Conservation (phyloP, 495 filamentous ascomycete species). For the Penicillium fimorum region DNA sequence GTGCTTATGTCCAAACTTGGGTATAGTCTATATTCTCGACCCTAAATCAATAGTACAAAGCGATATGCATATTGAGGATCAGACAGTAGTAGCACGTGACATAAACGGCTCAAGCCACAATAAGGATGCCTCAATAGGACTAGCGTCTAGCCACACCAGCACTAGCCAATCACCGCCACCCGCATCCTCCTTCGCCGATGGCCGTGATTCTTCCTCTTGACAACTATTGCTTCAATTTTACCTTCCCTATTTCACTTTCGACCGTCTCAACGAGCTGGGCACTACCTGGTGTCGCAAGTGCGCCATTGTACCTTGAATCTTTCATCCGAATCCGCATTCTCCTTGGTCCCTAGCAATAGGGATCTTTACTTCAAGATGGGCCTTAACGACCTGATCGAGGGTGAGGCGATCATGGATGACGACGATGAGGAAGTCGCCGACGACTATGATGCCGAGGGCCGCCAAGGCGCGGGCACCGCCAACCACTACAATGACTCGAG, state of each 20-base stretch:
- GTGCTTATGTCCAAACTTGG: neutral
- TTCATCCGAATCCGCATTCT: conserved; percentile 6
- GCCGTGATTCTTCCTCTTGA: conserved; percentile 15
- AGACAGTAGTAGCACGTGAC: conserved; percentile 1
- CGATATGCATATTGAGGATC: conserved; percentile 12
- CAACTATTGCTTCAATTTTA: conserved; percentile 17
- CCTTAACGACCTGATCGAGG: conserved; percentile 75
- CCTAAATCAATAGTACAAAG: neutral
- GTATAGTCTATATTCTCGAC: neutral
- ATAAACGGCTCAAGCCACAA: conserved; percentile 15
- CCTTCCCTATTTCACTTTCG: conserved; percentile 6
- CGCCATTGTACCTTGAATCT: conserved; percentile 7
- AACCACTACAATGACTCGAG: conserved; percentile 74
- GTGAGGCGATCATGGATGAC: conserved; percentile 79
- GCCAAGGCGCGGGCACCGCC: conserved; percentile 41
- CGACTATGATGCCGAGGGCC: conserved; percentile 63
- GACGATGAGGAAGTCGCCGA: conserved; percentile 88
- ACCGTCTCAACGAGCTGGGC: conserved; percentile 10
- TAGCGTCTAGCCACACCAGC: conserved; percentile 12
- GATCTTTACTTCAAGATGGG: conserved; percentile 56
- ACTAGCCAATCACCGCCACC: conserved; percentile 27
- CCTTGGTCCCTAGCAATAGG: conserved; percentile 16
- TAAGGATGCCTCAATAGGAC: neutral
- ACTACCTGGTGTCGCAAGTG: conserved; percentile 18
- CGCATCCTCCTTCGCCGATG: conserved; percentile 23